These are phyloP conservation scores for Kappamyces sp. DNA, from an alignment of 192 early-diverging fungal genomes.

Conservation along the genomic window DNA sequence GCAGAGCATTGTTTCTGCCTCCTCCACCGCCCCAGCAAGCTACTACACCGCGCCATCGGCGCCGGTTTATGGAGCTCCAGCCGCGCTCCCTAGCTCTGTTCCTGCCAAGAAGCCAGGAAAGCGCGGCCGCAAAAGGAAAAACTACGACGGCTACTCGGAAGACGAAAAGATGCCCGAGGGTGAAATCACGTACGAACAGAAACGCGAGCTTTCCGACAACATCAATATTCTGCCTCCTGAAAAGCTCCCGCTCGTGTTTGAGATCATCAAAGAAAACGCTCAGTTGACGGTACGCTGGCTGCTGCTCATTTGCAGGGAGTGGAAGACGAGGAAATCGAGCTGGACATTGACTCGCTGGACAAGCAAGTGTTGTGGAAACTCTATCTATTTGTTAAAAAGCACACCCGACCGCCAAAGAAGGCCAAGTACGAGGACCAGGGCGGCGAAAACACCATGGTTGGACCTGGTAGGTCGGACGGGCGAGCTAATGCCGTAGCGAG, in stretches of 20 bases:
- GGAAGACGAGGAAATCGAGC: slow-evolving; percentile 85
- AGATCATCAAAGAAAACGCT: slow-evolving; percentile 65
- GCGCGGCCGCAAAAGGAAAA: slow-evolving; percentile 26
- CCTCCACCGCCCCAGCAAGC: slow-evolving; percentile 3
- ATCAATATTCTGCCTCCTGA: slow-evolving; percentile 61
- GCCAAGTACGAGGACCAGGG: slow-evolving; percentile 42
- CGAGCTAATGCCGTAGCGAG: slow-evolving; percentile 34
- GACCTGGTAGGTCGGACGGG: slow-evolving; percentile 40
- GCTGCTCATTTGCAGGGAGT: slow-evolving; percentile 18
- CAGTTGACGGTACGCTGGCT: neutral
- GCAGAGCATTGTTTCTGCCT: neutral
- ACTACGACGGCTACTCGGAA: slow-evolving; percentile 25
- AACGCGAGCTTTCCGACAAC: slow-evolving; percentile 71
- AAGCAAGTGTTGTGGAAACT: slow-evolving; percentile 73
- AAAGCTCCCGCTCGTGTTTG: slow-evolving; percentile 58
- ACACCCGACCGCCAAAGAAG: slow-evolving; percentile 38
- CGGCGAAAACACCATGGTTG: slow-evolving; percentile 40
- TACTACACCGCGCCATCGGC: neutral
- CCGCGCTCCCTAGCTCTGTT: neutral
- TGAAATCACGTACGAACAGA: slow-evolving; percentile 77
- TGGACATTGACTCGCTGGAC: slow-evolving; percentile 91
- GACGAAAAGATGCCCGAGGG: slow-evolving; percentile 34
- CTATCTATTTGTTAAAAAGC: slow-evolving; percentile 75
- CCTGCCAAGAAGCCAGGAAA: slow-evolving; percentile 23
- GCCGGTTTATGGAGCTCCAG: slow-evolving; percentile 7